Percentiles rank a stretch among this genome's conserved stretches.
Conservation (phyloP, 2,329 filamentous ascomycete species). For the Pseudogymnoascus sp. region DNA sequence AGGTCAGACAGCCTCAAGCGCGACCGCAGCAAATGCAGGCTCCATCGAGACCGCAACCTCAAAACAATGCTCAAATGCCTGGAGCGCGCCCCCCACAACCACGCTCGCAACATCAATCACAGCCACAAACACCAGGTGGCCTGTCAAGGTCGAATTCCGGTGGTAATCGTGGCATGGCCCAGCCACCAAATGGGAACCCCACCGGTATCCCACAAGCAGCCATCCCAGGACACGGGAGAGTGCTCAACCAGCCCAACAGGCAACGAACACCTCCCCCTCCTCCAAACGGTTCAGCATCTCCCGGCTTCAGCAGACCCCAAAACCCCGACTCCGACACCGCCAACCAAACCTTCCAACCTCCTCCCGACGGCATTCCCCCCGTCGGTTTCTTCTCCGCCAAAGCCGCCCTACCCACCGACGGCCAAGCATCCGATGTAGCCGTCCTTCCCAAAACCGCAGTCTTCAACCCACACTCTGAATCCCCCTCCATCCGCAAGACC, state of each 20-base stretch:
- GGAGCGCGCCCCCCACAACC: neutral
- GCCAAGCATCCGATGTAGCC: slow-evolving; percentile 1
- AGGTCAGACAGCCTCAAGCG: slow-evolving; percentile 23
- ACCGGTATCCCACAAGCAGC: slow-evolving; percentile 4
- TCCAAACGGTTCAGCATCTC: slow-evolving; percentile 23
- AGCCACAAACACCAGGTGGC: slow-evolving; percentile 26
- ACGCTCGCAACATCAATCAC: slow-evolving; percentile 12
- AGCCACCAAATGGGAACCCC: slow-evolving; percentile 10
- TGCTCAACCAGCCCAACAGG: slow-evolving; percentile 27
- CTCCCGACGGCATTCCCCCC: slow-evolving; percentile 18
- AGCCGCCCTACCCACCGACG: slow-evolving; percentile 48
- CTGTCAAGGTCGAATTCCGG: slow-evolving; percentile 22
- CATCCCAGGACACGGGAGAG: slow-evolving; percentile 17
- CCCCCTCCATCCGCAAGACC: slow-evolving; percentile 81
- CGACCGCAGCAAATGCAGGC: slow-evolving; percentile 21
- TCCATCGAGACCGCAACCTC: slow-evolving; percentile 22
- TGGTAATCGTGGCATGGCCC: slow-evolving; percentile 12
- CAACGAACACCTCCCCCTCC: slow-evolving; percentile 13
- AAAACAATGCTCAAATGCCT: slow-evolving; percentile 12
- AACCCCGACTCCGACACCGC: slow-evolving; percentile 11
- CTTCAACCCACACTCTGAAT: slow-evolving; percentile 69
- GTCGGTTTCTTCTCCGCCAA: slow-evolving; percentile 62
- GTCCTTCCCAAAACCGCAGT: slow-evolving; percentile 34
- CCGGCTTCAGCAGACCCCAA: slow-evolving; percentile 14
- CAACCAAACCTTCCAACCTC: slow-evolving; percentile 15